Evolutionary conservation across 176 grass and related monocot species (phyloP).

Genomic region (Cenchrus fungigraminus): DNA sequence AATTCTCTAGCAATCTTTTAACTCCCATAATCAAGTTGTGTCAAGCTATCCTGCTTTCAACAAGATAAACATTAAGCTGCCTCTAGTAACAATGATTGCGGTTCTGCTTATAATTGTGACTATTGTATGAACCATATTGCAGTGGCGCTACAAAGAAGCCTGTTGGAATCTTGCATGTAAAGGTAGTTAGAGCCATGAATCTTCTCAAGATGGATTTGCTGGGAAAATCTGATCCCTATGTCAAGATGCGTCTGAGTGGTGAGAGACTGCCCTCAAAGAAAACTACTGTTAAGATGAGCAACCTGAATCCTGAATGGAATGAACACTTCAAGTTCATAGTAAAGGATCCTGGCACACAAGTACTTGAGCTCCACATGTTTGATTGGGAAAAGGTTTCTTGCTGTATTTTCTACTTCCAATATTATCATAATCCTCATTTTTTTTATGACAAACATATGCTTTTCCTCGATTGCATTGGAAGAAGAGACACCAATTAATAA

Average conservation of each 20-base stretch:
- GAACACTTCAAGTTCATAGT: slow-evolving; percentile 94
- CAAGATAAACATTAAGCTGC: slow-evolving; percentile 16
- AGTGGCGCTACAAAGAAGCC: slow-evolving; percentile 90
- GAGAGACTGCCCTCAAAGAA: slow-evolving; percentile 80
- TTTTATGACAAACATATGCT: neutral
- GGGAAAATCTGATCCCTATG: slow-evolving; percentile 98
- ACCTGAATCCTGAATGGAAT: slow-evolving; percentile 96
- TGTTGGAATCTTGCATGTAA: slow-evolving; percentile 87
- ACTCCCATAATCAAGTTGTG: neutral
- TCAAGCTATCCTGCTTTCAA: neutral
- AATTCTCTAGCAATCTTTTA: slow-evolving; percentile 26
- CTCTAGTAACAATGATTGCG: neutral
- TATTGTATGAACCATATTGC: slow-evolving; percentile 42
- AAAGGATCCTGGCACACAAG: slow-evolving; percentile 90
- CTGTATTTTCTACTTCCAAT: slow-evolving; percentile 23
- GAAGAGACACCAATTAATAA: neutral
- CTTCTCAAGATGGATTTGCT: slow-evolving; percentile 97
- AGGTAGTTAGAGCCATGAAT: slow-evolving; percentile 79
- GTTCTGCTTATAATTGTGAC: no score
- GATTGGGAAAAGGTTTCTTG: slow-evolving; percentile 98
- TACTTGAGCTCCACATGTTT: slow-evolving; percentile 90
- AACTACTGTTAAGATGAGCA: slow-evolving; percentile 91
- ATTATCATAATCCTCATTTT: neutral
- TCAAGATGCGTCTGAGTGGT: slow-evolving; percentile 86
- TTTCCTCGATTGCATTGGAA: neutral